phyloP scores from a whole-genome alignment of 208 protist species.

The Angomonas desouzai region DNA sequence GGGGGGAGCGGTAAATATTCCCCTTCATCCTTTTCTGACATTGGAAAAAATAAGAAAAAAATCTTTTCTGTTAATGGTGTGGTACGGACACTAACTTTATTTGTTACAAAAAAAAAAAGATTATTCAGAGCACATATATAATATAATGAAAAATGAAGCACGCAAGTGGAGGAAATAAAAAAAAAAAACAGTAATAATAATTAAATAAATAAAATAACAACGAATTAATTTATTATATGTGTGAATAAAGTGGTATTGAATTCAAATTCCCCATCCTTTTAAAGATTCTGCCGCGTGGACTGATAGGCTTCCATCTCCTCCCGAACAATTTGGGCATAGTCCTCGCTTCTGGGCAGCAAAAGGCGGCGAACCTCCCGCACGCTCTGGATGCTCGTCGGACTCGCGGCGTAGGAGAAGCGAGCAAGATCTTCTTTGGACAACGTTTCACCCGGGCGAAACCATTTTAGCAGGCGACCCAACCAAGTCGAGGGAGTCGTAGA shows the following conservation, averaged over 20 bases:
- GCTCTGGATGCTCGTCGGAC: slow-evolving; percentile 61
- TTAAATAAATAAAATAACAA: neutral
- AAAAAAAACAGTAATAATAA: too few relatives aligned
- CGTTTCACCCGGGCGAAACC: slow-evolving; percentile 1
- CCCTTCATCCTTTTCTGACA: slow-evolving; percentile 9
- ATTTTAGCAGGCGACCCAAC: slow-evolving; percentile 14
- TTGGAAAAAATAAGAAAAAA: too few relatives aligned
- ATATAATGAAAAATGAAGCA: too few relatives aligned
- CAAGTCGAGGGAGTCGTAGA: neutral
- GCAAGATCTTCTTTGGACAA: slow-evolving; percentile 38
- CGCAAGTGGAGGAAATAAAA: too few relatives aligned
- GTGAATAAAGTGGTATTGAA: too few relatives aligned
- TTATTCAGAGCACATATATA: too few relatives aligned
- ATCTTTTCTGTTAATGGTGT: too few relatives aligned
- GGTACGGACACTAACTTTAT: too few relatives aligned
- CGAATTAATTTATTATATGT: neutral
- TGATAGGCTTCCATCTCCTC: slow-evolving; percentile 85
- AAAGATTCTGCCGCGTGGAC: too few relatives aligned
- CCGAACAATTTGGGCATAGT: slow-evolving; percentile 79
- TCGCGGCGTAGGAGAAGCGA: slow-evolving; percentile 71
- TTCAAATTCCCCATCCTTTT: too few relatives aligned
- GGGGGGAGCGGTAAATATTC: slow-evolving; percentile 30
- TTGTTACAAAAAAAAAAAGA: too few relatives aligned
- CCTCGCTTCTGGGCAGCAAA: slow-evolving; percentile 74
- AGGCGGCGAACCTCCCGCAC: slow-evolving; percentile 66